Base-by-base conservation (phyloP, 305 asterid genomes). In the Plantago coronopus region DNA sequence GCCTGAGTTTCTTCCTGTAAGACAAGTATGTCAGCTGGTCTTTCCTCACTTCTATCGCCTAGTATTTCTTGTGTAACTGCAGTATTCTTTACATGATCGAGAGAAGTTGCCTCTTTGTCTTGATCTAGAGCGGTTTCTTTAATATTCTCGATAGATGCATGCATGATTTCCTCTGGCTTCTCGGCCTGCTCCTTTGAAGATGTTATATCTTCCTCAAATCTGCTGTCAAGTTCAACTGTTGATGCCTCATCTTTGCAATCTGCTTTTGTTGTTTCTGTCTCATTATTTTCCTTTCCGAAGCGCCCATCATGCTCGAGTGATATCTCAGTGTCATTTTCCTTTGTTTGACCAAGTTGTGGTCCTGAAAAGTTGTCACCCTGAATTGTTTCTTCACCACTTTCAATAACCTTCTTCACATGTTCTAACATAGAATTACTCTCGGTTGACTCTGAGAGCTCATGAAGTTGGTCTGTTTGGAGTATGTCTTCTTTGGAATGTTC, bases 161-260 rank as follows among this genome's bases (percentile, higher is more conserved):
- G 69, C 51, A 54, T 55, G 53, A 59, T 45, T 42, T 79, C 73
- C 4, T 19, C 45, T 53, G 67, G 63, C 54, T 70, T 63, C 64
- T 63, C 74, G 49, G 18, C 31, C 2, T 62, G 61, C 57, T 66
- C 80, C 63, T 72, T 53, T 42, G 54, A 63, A 57, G 59, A 61
- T 37, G 40, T 38, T 48, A 29, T 50, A 50, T 68, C 73, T 59
- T 45, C 64, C 48, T 29, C 60, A 51, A 56, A 40, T 34, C 53
- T 29, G 23, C n/a, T 16, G 51, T 67, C 68, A 57, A 23, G 18
- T 16, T 21, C 45, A 25, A 37, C 38, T 50, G 18, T 47, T 51
- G 75, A 63, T 58, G 37, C 53, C 17, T 62, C 64, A 19, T 71
- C 70, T 13, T 67, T 55, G 31, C 51, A 71, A 54, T 64, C 71